Base-by-base conservation (phyloP, 352 stramenopile species). In the Thraustotheca clavata region DNA sequence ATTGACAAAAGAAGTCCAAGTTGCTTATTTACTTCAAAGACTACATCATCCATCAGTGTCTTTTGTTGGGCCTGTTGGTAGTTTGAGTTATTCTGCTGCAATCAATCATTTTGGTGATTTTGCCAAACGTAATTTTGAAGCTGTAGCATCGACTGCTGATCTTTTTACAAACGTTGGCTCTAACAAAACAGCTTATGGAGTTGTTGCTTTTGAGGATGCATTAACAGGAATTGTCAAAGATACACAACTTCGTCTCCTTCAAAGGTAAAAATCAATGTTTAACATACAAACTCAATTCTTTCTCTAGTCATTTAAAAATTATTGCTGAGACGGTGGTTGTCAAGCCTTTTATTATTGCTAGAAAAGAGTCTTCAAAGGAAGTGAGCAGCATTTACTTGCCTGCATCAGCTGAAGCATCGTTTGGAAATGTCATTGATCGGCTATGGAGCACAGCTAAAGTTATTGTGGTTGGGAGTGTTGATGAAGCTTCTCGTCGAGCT, bases 1-100 rank as follows among this genome's bases (percentile, higher is more conserved):
- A 12, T 77, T 99, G 49, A 99, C 96, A 9, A 99, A 99, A 74
- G 95, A 99, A 73, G 92, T 99, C 50, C 95, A 99, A 73, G 95
- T 99, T 27, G 73, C 79, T 60, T 96, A 96, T 66, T 69, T 96
- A 65, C 73, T 96, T 22, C 79, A 94, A 73, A 80, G 87, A 4
- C 70, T 96, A 1, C 67, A 86, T 26, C 86, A 94, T 52, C 76
- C 81, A 20, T 82, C 80, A 14, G 87, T 94, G 60, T 80, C 84
- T 36, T 74, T 93, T 5, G 75, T 79, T 4, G 80, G 77, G 0
- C 71, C 77, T 3, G 73, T 88, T 35, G 85, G 82, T 2, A 93
- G 84, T 39, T 91, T 89, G 69, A 86, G 75, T 63, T 93, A 80
- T 76, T 65, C 85, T 43, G 83, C 80, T 8, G 80, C 80, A 0